These are phyloP conservation scores for Scalesia atractyloides DNA, from an alignment of 129 eudicot genomes.

Conservation along the genomic window DNA sequence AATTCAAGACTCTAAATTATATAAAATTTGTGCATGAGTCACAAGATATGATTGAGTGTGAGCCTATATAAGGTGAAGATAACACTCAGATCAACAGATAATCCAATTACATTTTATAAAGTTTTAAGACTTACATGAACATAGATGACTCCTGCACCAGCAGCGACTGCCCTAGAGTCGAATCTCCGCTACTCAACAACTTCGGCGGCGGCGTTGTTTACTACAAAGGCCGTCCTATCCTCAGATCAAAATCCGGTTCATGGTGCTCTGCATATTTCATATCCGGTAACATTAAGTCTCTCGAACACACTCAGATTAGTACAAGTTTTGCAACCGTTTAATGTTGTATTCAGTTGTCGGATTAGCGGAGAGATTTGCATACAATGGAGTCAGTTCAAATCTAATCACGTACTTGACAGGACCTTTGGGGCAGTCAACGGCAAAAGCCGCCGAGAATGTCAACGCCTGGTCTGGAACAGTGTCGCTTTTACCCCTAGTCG, in stretches of 20 bases:
- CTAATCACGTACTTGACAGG: conserved; percentile 53
- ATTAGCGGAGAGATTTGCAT: conserved; percentile 70
- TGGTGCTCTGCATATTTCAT: conserved; percentile 62
- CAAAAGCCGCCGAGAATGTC: conserved; percentile 65
- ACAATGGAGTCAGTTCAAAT: conserved; percentile 53
- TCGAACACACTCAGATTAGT: too few species aligned
- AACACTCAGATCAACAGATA: too few species aligned
- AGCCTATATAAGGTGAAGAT: too few species aligned
- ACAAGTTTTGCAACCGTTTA: neutral
- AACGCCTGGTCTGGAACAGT: conserved; percentile 68
- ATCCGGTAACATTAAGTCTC: conserved; percentile 28
- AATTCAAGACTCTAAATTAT: too few species aligned
- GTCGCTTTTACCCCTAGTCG: conserved; percentile 58
- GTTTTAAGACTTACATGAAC: neutral
- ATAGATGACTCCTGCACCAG: conserved; percentile 16
- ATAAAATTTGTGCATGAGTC: too few species aligned
- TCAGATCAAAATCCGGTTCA: conserved; percentile 54
- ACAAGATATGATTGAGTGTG: too few species aligned
- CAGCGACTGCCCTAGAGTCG: neutral
- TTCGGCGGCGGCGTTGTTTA: conserved; percentile 51
- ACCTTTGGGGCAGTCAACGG: conserved; percentile 67
- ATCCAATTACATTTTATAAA: too few species aligned
- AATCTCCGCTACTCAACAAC: conserved; percentile 39
- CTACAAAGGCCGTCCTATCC: conserved; percentile 55
- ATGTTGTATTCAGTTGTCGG: conserved; percentile 51